Evolutionary conservation across 768 basidiomycete genomes (phyloP).

Genomic region (Collybia sp.): DNA sequence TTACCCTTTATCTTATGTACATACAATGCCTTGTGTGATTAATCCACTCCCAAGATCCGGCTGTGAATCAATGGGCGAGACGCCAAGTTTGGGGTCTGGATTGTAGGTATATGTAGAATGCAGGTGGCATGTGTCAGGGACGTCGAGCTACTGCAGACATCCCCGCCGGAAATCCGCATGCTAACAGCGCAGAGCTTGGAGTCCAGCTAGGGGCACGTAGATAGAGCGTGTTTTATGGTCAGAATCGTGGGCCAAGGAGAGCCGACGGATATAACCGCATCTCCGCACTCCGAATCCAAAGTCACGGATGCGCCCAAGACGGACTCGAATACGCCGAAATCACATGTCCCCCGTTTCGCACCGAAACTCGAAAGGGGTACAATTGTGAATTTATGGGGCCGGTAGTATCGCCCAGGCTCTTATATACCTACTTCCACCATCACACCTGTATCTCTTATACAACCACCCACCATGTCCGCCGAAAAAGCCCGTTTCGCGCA

Average conservation of each 20-base stretch:
- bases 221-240: too few relatives aligned
- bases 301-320: neutral
- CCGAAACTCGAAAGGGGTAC: conserved; percentile 16
- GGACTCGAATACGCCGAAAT: conserved; percentile 22
- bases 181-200: too few relatives aligned
- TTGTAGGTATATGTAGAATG: too few relatives aligned
- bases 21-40: too few relatives aligned
- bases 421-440: conserved; percentile 17
- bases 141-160: too few relatives aligned
- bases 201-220: too few relatives aligned
- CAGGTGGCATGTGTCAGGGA: too few relatives aligned
- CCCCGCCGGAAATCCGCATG: too few relatives aligned
- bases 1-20: neutral
- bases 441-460: conserved; percentile 8
- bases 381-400: conserved; percentile 7
- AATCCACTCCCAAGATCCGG: too few relatives aligned
- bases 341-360: conserved; percentile 35
- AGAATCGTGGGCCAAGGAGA: conserved; percentile 3
- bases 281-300: neutral
- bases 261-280: conserved; percentile 12
- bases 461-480: conserved; percentile 44
- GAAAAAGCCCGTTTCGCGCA: conserved; percentile 69
- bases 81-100: too few relatives aligned
- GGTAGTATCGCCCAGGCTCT: neutral
- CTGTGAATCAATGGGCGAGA: too few relatives aligned